A percentile compares a stretch with the other conserved stretches of the same genome.
phyloP scores from a whole-genome alignment of 2,329 filamentous ascomycete species.

The Plectosphaerella cucumerina region DNA sequence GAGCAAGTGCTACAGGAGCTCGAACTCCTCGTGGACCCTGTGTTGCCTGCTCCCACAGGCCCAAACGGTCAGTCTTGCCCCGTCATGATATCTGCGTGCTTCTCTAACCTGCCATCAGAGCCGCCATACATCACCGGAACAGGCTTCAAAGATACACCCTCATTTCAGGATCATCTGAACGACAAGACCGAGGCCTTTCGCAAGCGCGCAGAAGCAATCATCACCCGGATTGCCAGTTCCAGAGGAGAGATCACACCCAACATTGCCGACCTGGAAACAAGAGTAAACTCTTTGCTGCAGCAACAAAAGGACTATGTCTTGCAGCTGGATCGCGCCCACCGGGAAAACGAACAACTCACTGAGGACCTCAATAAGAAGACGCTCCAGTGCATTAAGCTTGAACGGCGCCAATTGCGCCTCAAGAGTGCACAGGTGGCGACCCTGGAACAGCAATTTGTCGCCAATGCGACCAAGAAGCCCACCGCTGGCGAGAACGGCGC shows the following conservation, averaged over 20 bases:
- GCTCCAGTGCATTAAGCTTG: conserved; percentile 87
- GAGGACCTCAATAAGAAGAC: conserved; percentile 86
- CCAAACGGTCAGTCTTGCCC: conserved; percentile 7
- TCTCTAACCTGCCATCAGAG: conserved; percentile 29
- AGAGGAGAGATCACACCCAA: conserved; percentile 61
- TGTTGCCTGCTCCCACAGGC: conserved; percentile 28
- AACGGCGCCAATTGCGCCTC: conserved; percentile 87
- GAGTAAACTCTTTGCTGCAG: conserved; percentile 71
- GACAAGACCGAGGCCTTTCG: conserved; percentile 74
- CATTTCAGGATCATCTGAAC: conserved; percentile 79
- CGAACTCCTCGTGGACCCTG: conserved; percentile 51
- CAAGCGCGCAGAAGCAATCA: conserved; percentile 66
- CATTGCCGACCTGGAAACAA: conserved; percentile 66
- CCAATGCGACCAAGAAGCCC: conserved; percentile 51
- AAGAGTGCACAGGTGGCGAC: conserved; percentile 89
- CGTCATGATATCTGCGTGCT: not conserved
- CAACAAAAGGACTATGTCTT: conserved; percentile 77
- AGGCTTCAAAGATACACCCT: conserved; percentile 58
- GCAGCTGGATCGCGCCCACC: conserved; percentile 69
- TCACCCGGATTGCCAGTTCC: conserved; percentile 48
- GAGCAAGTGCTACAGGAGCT: conserved; percentile 74
- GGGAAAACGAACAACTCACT: conserved; percentile 80
- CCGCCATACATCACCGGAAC: conserved; percentile 54
- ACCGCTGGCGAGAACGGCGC: conserved; percentile 51
- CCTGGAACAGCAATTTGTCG: conserved; percentile 81